phyloP scores from a whole-genome alignment of 1,284 basidiomycete species.

The Macrocybe sp. region DNA sequence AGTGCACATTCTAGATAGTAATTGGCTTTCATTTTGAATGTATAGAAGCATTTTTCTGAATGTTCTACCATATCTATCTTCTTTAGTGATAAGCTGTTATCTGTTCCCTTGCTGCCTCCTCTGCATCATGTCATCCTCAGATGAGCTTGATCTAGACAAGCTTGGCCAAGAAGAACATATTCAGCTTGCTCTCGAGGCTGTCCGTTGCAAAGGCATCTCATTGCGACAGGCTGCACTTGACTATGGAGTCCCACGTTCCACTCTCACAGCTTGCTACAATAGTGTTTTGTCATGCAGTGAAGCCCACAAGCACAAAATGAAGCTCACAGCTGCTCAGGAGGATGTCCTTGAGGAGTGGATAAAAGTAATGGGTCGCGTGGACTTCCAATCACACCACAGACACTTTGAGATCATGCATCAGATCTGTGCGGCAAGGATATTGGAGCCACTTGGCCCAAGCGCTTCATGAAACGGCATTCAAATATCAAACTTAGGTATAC shows the following conservation, averaged over 20 bases:
- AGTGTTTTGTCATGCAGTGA: constrained; percentile 10
- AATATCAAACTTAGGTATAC: constrained; percentile 15
- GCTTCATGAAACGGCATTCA: constrained; percentile 18
- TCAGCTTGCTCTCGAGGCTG: too few relatives aligned
- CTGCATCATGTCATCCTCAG: too few relatives aligned
- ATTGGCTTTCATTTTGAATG: too few relatives aligned
- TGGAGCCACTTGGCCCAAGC: constrained; percentile 10
- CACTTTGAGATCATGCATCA: constrained; percentile 10
- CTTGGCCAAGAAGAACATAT: too few relatives aligned
- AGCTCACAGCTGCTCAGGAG: constrained; percentile 18
- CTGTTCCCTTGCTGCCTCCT: too few relatives aligned
- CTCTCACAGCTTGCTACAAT: constrained; percentile 12
- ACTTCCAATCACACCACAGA: constrained; percentile 13
- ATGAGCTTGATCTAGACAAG: too few relatives aligned
- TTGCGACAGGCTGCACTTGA: too few relatives aligned
- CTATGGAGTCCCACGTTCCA: constrained; percentile 8
- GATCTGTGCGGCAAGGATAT: constrained; percentile 11
- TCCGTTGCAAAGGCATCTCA: too few relatives aligned
- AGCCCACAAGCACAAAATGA: constrained; percentile 17
- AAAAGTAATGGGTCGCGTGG: constrained; percentile 15
- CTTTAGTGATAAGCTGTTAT: too few relatives aligned
- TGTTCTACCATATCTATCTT: too few relatives aligned
- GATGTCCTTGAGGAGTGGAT: constrained; percentile 22
- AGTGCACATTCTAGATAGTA: too few relatives aligned
- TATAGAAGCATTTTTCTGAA: too few relatives aligned